These are phyloP conservation scores for Penicillium sp. DNA, from an alignment of 2,329 filamentous ascomycete species.

Conservation along the genomic window DNA sequence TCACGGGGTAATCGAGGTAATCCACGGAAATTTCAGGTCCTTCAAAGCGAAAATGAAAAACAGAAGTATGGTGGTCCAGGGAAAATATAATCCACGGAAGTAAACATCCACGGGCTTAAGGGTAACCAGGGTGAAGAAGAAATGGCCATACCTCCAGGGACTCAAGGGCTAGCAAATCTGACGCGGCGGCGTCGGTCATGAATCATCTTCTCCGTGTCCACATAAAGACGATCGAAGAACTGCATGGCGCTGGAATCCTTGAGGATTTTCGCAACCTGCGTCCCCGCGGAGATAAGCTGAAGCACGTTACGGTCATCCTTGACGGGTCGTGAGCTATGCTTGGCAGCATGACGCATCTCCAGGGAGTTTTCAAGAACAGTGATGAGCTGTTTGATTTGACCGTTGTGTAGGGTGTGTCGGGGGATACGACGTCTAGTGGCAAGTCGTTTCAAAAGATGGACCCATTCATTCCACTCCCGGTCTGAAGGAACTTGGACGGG, in stretches of 20 bases:
- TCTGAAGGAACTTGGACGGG: constrained; percentile 72
- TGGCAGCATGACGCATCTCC: constrained; percentile 82
- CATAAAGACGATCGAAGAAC: constrained; percentile 76
- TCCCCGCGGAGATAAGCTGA: constrained; percentile 81
- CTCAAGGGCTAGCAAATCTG: constrained; percentile 29
- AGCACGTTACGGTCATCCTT: constrained; percentile 89
- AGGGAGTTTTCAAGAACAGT: constrained; percentile 85
- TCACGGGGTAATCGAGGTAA: background rate
- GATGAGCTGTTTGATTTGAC: constrained; percentile 88
- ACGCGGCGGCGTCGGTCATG: constrained; percentile 58
- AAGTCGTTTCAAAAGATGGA: constrained; percentile 79
- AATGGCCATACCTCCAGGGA: constrained; percentile 7
- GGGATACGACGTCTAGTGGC: constrained; percentile 85
- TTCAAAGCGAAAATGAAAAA: constrained; percentile 1
- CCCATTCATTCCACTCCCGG: constrained; percentile 90
- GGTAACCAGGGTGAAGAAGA: background rate
- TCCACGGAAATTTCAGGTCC: constrained; percentile 2
- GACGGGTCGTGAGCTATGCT: constrained; percentile 76
- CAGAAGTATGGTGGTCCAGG: constrained; percentile 6
- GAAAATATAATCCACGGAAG: constrained; percentile 2
- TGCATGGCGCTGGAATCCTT: constrained; percentile 83
- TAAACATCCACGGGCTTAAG: background rate
- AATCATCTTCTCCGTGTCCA: constrained; percentile 76
- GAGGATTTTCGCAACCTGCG: constrained; percentile 83
- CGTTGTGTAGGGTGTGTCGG: constrained; percentile 79